Percentiles rank a stretch among this genome's conserved stretches.
These are phyloP conservation scores for Breynia disticha DNA, from an alignment of 441 rosid genomes.

Conservation along the genomic window DNA sequence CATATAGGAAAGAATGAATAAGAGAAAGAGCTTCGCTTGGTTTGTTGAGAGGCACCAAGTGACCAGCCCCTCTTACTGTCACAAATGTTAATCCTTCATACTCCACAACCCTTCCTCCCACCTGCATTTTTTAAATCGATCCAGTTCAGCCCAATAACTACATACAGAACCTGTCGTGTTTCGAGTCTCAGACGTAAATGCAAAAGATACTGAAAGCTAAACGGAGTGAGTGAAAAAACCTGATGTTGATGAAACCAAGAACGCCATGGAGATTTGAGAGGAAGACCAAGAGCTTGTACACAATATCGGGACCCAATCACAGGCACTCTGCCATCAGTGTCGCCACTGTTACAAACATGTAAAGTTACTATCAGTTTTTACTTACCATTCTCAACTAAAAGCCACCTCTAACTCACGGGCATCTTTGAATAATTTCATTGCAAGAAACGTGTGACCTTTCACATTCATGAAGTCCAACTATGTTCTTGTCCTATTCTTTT, in stretches of 20 bases:
- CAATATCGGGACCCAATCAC: constrained; percentile 42
- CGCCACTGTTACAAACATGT: constrained; percentile 29
- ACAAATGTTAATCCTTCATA: constrained; percentile 38
- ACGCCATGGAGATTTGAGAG: constrained; percentile 37
- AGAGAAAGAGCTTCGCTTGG: constrained; percentile 42
- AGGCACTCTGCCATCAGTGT: constrained; percentile 50
- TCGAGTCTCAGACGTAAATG: no score
- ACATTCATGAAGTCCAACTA: not conserved
- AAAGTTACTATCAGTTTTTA: no score
- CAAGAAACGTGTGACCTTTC: not conserved
- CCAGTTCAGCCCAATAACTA: no score
- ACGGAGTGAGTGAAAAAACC: constrained; percentile 24
- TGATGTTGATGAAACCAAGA: constrained; percentile 50
- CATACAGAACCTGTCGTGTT: not conserved
- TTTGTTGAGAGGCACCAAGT: constrained; percentile 46
- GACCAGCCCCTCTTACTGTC: constrained; percentile 57
- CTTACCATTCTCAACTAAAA: no score
- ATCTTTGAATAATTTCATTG: not conserved
- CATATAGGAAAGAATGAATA: constrained; percentile 34
- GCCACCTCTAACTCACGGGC: not conserved
- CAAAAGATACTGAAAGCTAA: no score
- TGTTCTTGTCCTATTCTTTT: not conserved
- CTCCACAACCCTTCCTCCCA: constrained; percentile 51
- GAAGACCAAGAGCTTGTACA: constrained; percentile 35
- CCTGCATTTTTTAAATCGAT: no score